Conservation (phyloP, 768 basidiomycete genomes). For the Naganishia vaughanmartiniae region DNA sequence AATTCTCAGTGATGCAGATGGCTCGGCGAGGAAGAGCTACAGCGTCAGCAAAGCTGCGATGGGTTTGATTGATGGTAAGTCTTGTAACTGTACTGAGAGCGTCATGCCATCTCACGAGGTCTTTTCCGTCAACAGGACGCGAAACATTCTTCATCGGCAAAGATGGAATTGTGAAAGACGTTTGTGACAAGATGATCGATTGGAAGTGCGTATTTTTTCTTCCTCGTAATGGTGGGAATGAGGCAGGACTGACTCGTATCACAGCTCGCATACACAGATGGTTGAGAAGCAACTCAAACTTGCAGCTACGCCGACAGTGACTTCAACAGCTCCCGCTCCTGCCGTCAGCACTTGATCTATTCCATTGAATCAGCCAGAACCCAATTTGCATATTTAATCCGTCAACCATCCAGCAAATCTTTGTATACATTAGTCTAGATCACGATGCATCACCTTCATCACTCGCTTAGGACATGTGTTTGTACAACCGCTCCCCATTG, state of each 20-base stretch:
- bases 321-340: not conserved
- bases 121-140: constrained; percentile 53
- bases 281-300: constrained; percentile 23
- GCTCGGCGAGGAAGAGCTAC: constrained; percentile 65
- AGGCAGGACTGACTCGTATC: not conserved
- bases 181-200: constrained; percentile 36
- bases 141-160: constrained; percentile 74
- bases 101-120: constrained; percentile 43
- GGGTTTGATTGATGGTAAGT: constrained; percentile 59
- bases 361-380: not conserved
- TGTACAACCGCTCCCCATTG: too few relatives aligned
- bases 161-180: constrained; percentile 66
- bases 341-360: not conserved
- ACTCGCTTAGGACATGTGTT: not conserved
- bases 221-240: not conserved
- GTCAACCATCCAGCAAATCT: not conserved
- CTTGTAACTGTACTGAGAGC: not conserved
- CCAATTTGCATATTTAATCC: too few relatives aligned
- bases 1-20: constrained; percentile 69
- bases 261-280: constrained; percentile 23
- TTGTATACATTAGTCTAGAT: not conserved
- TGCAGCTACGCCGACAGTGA: constrained; percentile 16
- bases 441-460: not conserved
- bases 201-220: constrained; percentile 8
- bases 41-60: constrained; percentile 66